A percentile compares a stretch with the other conserved stretches of the same genome.
phyloP scores from a whole-genome alignment of 2,329 filamentous ascomycete species.

The Nemania diffusa region DNA sequence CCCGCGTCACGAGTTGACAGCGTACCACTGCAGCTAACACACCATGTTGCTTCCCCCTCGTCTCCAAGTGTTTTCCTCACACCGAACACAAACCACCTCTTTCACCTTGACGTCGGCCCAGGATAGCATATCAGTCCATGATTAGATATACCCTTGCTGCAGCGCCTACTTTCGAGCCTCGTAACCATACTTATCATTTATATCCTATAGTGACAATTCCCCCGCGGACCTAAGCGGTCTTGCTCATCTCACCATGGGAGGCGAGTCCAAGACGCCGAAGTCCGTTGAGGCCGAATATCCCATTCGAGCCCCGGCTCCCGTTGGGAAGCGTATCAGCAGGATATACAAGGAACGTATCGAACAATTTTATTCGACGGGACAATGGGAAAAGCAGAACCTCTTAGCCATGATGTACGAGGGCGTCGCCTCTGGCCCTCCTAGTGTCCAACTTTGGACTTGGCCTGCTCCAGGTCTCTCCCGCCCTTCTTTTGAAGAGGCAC shows the following conservation, averaged over 20 bases:
- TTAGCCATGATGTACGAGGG: conserved; percentile 80
- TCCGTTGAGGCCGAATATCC: conserved; percentile 62
- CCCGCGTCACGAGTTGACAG: conserved; percentile 18
- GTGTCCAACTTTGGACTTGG: conserved; percentile 88
- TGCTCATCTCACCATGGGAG: conserved; percentile 59
- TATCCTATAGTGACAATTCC: conserved; percentile 28
- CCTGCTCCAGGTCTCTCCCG: conserved; percentile 81
- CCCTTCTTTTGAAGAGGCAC: conserved; percentile 87
- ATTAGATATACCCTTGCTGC: conserved; percentile 4
- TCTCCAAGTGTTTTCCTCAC: conserved; percentile 4
- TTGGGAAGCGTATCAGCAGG: conserved; percentile 82
- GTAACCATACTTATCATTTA: conserved; percentile 32
- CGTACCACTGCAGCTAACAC: conserved; percentile 2
- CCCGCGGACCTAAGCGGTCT: conserved; percentile 22
- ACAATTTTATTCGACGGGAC: conserved; percentile 81
- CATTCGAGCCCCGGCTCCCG: conserved; percentile 61
- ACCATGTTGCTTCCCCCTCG: neutral
- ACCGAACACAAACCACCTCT: conserved; percentile 3
- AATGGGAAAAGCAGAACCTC: conserved; percentile 81
- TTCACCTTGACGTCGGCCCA: neutral
- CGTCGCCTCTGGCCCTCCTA: conserved; percentile 71
- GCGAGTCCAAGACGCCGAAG: conserved; percentile 57
- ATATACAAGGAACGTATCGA: conserved; percentile 87
- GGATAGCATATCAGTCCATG: neutral
- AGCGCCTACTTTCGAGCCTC: neutral